Evolutionary conservation across 1,139 yeast genomes (phyloP).

Genomic region (Casaregolazyma suthepensis): DNA sequence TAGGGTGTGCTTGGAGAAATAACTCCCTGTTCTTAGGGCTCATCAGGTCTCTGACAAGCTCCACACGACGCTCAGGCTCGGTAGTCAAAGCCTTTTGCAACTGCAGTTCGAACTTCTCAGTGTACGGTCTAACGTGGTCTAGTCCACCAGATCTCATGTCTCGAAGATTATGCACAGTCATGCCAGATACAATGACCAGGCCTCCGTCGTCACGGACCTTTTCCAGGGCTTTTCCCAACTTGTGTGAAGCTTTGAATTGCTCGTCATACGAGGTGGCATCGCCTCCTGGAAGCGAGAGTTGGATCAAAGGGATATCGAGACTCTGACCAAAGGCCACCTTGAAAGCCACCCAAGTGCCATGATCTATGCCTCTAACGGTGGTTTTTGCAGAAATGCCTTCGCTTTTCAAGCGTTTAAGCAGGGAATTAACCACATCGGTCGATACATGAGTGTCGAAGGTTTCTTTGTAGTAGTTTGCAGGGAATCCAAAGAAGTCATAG

Average conservation of each 20-base stretch:
- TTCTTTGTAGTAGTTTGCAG: slow-evolving; percentile 54
- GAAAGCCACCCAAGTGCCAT: slow-evolving; percentile 78
- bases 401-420: slow-evolving; percentile 38
- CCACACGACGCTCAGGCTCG: slow-evolving; percentile 26
- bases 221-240: slow-evolving; percentile 51
- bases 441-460: slow-evolving; percentile 50
- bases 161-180: slow-evolving; percentile 69
- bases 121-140: slow-evolving; percentile 15
- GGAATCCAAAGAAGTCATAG: slow-evolving; percentile 73
- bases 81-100: slow-evolving; percentile 35
- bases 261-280: slow-evolving; percentile 23
- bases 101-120: slow-evolving; percentile 43
- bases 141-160: slow-evolving; percentile 33
- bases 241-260: slow-evolving; percentile 40
- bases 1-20: slow-evolving; percentile 53
- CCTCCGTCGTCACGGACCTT: slow-evolving; percentile 46
- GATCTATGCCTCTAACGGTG: slow-evolving; percentile 61
- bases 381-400: slow-evolving; percentile 43
- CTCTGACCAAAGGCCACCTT: slow-evolving; percentile 51
- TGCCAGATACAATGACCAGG: slow-evolving; percentile 59
- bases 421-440: slow-evolving; percentile 38
- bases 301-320: slow-evolving; percentile 43
- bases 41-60: slow-evolving; percentile 32
- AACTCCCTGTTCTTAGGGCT: slow-evolving; percentile 20
- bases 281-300: slow-evolving; percentile 50